Percentiles rank a stretch among this genome's conserved stretches.
phyloP scores from a whole-genome alignment of 2,329 filamentous ascomycete genomes.

The Trichoderma guizhouense region DNA sequence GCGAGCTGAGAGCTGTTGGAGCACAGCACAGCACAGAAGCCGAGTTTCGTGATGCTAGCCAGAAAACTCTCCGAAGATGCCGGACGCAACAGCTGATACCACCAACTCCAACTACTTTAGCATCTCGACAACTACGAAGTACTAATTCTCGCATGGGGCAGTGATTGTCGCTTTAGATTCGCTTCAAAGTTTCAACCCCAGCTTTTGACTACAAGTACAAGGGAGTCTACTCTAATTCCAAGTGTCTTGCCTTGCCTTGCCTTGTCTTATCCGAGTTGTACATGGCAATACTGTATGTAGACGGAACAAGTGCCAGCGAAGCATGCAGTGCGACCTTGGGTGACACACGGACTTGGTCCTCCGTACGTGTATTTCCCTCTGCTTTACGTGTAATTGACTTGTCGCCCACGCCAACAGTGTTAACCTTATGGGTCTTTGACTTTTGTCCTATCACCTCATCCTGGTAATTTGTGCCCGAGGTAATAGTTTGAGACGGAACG shows the following conservation, averaged over 20 bases:
- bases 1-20: neutral
- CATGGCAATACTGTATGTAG: neutral
- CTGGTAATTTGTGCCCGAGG: neutral
- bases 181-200: neutral
- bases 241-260: neutral
- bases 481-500: neutral
- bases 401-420: neutral
- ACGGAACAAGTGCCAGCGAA: neutral
- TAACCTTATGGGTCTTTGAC: neutral
- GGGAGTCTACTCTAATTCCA: neutral
- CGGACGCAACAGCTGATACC: neutral
- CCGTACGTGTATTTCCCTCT: neutral
- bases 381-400: neutral
- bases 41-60: neutral
- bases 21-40: neutral
- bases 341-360: slow-evolving; percentile 4
- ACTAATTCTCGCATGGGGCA: neutral
- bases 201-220: neutral
- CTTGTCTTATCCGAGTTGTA: neutral
- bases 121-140: neutral
- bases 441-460: neutral
- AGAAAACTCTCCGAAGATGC: slow-evolving; percentile 14
- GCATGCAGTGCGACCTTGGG: neutral
- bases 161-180: neutral
- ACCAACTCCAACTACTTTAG: neutral